Percentiles rank a stretch among this genome's conserved stretches.
Evolutionary conservation across 1,139 yeast genomes (phyloP).

Genomic region (Pichia sp.): DNA sequence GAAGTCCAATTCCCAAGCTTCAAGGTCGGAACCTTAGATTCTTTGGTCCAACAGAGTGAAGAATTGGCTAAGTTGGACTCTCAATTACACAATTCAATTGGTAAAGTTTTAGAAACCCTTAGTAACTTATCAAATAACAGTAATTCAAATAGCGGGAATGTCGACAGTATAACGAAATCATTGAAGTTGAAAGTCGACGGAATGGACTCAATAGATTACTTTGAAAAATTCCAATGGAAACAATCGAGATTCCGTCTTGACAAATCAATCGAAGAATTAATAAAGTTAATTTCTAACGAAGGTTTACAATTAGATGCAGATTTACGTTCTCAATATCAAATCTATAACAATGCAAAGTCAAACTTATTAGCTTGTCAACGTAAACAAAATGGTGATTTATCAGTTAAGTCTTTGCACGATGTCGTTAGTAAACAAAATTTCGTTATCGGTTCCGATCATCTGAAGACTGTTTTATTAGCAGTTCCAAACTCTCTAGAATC

Average conservation of each 20-base stretch:
- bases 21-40: constrained; percentile 93
- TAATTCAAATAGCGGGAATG: background rate
- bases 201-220: constrained; percentile 54
- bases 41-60: constrained; percentile 86
- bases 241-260: constrained; percentile 82
- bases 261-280: constrained; percentile 75
- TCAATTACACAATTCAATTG: constrained; percentile 66
- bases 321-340: constrained; percentile 66
- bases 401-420: constrained; percentile 88
- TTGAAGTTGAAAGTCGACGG: constrained; percentile 35
- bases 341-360: constrained; percentile 79
- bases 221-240: constrained; percentile 85
- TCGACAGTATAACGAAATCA: constrained; percentile 13
- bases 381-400: constrained; percentile 89
- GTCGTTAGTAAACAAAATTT: constrained; percentile 84
- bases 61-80: constrained; percentile 79
- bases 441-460: constrained; percentile 80
- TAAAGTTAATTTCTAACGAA: constrained; percentile 68
- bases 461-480: constrained; percentile 79
- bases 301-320: constrained; percentile 82
- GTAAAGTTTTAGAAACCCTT: constrained; percentile 75
- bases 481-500: constrained; percentile 68
- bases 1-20: constrained; percentile 75
- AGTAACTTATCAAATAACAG: background rate
- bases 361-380: constrained; percentile 87